Evolutionary conservation across 257 asterid species (phyloP).

Genomic region (Vinca minor): DNA sequence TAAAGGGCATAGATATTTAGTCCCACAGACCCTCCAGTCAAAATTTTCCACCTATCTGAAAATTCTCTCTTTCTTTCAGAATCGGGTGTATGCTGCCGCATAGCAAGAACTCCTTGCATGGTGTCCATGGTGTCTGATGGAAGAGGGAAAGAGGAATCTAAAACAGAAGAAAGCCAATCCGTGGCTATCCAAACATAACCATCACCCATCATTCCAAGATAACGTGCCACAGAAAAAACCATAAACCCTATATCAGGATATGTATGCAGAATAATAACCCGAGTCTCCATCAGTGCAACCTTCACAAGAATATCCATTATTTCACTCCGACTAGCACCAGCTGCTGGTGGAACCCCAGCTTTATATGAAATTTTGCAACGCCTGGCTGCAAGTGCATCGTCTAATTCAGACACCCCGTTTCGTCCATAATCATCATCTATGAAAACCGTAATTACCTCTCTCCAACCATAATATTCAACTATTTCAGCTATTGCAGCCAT

Average conservation of each 20-base stretch:
- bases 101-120: slow-evolving; percentile 37
- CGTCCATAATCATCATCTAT: slow-evolving; percentile 43
- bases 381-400: slow-evolving; percentile 34
- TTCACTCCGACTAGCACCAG: slow-evolving; percentile 15
- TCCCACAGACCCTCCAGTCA: slow-evolving; percentile 50
- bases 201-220: slow-evolving; percentile 43
- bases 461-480: slow-evolving; percentile 34
- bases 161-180: slow-evolving; percentile 42
- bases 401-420: slow-evolving; percentile 40
- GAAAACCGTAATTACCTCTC: slow-evolving; percentile 29
- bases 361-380: slow-evolving; percentile 34
- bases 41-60: slow-evolving; percentile 41
- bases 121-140: slow-evolving; percentile 24
- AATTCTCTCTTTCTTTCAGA: slow-evolving; percentile 46
- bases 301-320: slow-evolving; percentile 40
- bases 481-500: slow-evolving; percentile 44
- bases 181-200: slow-evolving; percentile 51
- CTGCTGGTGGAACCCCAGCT: slow-evolving; percentile 34
- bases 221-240: slow-evolving; percentile 38
- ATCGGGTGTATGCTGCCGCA: slow-evolving; percentile 39
- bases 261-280: slow-evolving; percentile 38
- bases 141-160: slow-evolving; percentile 35
- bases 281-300: slow-evolving; percentile 36
- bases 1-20: slow-evolving; percentile 62
- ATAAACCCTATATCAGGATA: slow-evolving; percentile 28